Evolutionary conservation across 495 filamentous ascomycete species (phyloP), one percentile per base, ranked within the genome.

Genomic region (Aspergillus sclerotioniger): DNA sequence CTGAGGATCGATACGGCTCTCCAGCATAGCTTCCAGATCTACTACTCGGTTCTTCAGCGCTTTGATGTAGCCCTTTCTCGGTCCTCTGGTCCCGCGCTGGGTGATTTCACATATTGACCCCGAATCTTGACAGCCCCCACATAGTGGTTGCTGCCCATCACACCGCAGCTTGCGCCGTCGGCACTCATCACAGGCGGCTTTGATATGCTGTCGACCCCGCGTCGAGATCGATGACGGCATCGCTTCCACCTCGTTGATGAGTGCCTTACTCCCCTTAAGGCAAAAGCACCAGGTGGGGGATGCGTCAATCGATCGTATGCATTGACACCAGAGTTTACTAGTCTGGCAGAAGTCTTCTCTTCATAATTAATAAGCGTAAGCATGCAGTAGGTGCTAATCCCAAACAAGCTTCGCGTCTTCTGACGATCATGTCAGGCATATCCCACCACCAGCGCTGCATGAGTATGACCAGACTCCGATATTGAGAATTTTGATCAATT

Each of bases 161-260:
- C 79, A 81, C 52, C 77, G 68, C 28, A 80, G 59, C 62, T 80
- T 81, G 37, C 76, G 71, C 31, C 77, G 73, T 21, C 76, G 72
- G 59, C 78, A 81, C 56, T 78, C 75, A 54, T 81, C 72, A 51
- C 78, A 81, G 8, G 78, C 77, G 6, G 39, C 39, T 41, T n/a
- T 41, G 13, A 41, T 41, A n/a, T 41, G 37, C 10, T 41, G 37
- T 41, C 37, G 37, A 12, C 10, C 13, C n/a, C 37, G 37, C 37
- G 33, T 8, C 33, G 33, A 13, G 13, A 35, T 35, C 13, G 37
- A 15, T 2, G 37, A 41, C n/a, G 37, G 37, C 9, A 15, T 41
- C 12, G 5, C 5, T 13, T n/a, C 37, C n/a, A 13, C 13, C n/a
- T 12, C 13, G 5, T 15, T n/a, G 37, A 7, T 15, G 13, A 13